Base-by-base conservation (phyloP, 805 yeast genomes). In the Blastobotrys robertii region DNA sequence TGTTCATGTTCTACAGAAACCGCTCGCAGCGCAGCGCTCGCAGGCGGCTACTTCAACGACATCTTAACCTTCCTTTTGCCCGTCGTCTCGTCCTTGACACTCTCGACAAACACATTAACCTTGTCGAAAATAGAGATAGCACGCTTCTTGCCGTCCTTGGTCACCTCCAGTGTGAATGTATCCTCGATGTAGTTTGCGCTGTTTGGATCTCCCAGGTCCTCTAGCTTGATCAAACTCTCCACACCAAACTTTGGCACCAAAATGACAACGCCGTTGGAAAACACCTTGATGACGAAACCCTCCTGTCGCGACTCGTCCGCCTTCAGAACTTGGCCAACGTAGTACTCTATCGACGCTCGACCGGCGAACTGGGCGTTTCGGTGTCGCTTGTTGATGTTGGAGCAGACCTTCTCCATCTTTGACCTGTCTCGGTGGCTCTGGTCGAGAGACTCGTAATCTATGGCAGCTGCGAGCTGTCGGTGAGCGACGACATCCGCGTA, bases 351-450 rank as follows among this genome's bases (percentile, higher is more conserved):
- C 59, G 95, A 84, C 14, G 98, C 97, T 59, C 99, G 76, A 32
- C 98, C 99, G 1, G 99, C 99, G 69, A 90, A 84, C 65, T 92
- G 99, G 0, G 98, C 98, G 60, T 92, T 92, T 64, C 98, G 78
- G 62, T 92, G 99, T 53, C 96, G 81, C 53, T 74, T 79, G 68
- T 92, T 92, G 58, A 92, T 88, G 59, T 92, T 92, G 52, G 78
- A 77, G 55, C 88, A 87, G 46, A 92, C 79, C 50, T 77, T 61
- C 50, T 90, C 97, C 88, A 92, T 84, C 67, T 85, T 86, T 56
- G 68, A 70, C 63, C 87, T 92, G 59, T 88, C 95, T 56, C 95
- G 74, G 56, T 90, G 96, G 38, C 77, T 72, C 46, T 80, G 70
- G 56, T 84, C 86, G 50, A 90, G 65, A 22, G 81, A 73, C 61